phyloP scores from a whole-genome alignment of 345 rosid species.

The Noccaea caerulescens region DNA sequence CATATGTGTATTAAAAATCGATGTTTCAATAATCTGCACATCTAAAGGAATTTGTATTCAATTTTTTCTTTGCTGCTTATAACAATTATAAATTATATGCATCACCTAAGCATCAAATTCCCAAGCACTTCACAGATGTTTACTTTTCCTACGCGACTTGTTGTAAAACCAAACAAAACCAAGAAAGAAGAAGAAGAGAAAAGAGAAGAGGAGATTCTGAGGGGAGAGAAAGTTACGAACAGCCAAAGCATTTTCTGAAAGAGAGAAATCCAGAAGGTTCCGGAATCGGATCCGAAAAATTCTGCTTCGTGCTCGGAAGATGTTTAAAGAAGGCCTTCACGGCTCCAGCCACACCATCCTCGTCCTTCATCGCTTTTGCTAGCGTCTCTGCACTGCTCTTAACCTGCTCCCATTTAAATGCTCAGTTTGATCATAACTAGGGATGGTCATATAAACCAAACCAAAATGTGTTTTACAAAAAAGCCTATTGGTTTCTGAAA shows the following conservation, averaged over 20 bases:
- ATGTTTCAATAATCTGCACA: constrained; percentile 14
- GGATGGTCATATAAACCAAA: constrained; percentile 3
- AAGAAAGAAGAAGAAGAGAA: constrained; percentile 1
- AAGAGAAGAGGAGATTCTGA: constrained; percentile 31
- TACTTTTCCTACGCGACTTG: constrained; percentile 28
- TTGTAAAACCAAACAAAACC: constrained; percentile 21
- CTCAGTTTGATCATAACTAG: constrained; percentile 15
- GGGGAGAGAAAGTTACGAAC: constrained; percentile 49
- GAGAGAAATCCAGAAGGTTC: constrained; percentile 55
- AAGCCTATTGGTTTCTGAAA: constrained; percentile 4
- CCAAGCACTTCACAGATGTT: constrained; percentile 21
- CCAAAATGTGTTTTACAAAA: neutral
- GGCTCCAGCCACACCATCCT: constrained; percentile 97
- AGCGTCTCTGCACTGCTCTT: constrained; percentile 77
- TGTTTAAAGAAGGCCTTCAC: constrained; percentile 94
- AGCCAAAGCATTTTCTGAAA: constrained; percentile 75
- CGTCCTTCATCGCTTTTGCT: constrained; percentile 90
- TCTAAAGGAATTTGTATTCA: neutral
- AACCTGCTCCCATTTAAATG: constrained; percentile 58
- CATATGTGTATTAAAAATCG: constrained; percentile 17
- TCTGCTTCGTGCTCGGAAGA: constrained; percentile 50
- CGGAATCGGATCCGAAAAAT: constrained; percentile 41
- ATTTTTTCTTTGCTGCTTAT: neutral
- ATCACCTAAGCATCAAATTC: constrained; percentile 26
- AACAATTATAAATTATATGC: constrained; percentile 27